Base-by-base conservation (phyloP, 2,329 filamentous ascomycete species). In the Fonsecaea pedrosoi region DNA sequence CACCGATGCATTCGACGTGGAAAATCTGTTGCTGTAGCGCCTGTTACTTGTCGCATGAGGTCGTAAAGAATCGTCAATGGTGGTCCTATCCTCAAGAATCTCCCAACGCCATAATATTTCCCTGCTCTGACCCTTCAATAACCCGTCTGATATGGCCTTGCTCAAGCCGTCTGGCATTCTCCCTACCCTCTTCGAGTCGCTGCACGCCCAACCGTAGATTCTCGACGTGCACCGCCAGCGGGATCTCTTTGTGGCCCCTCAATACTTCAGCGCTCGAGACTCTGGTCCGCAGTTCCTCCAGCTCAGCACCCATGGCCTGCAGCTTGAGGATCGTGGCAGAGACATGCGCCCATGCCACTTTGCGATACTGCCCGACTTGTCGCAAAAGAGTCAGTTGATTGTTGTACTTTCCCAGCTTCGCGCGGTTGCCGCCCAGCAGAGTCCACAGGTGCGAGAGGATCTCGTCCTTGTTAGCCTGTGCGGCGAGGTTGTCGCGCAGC, bases 151-250 rank as follows among this genome's bases (percentile, higher is more conserved):
- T 79, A 60, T 84, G 79, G 38, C 89, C 85, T 50, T 87, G 82
- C 79, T 91, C 88, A 15, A 86, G 78, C 35, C 81, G 83, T 62
- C 85, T 81, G 18, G 87, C 85, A 68, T 86, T 84, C 50, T 85
- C 83, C 66, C 90, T 82, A 55, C 89, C 87, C 25, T 80, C 78
- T 75, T 92, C 88, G 67, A 95, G 79, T 69, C 92, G 83, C 77
- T 93, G 89, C 1, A 94, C 87, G 0, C 90, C 90, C 57, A 87
- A 81, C 65, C 90, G 84, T 68, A 95, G 92, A 64, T 87, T 89
- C 71, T 92, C 88, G 48, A 95, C 88, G 74, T 95, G 91, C 50
- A 92, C 88, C 59, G 85, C 84, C 4, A 95, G 80, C 2, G 91
- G 90, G 9, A 92, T 82, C 34, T 82, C 79, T 3, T 78, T 77